Evolutionary conservation across 2,329 filamentous ascomycete genomes (phyloP).

Genomic region (Pseudogymnoascus sp.): DNA sequence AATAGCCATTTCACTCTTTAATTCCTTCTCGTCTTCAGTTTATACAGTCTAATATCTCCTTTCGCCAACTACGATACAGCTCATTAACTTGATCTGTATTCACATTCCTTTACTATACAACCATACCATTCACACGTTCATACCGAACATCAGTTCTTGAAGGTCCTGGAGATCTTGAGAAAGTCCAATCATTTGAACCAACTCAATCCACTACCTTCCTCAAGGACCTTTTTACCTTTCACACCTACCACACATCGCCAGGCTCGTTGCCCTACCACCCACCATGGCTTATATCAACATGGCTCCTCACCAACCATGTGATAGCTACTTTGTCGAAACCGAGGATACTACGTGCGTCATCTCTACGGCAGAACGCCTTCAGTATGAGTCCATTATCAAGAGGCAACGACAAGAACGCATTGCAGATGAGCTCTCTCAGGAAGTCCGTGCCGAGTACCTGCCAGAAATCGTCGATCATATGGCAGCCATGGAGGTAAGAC

Average conservation of each 20-base stretch:
- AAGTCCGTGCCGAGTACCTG: conserved; percentile 83
- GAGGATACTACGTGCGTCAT: conserved; percentile 39
- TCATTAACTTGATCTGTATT: conserved; percentile 22
- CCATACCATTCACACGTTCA: conserved; percentile 20
- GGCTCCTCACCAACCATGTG: conserved; percentile 49
- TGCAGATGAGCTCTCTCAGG: conserved; percentile 78
- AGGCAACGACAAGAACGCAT: conserved; percentile 82
- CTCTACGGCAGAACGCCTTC: conserved; percentile 44
- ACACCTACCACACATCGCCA: conserved; percentile 1
- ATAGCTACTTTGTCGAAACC: conserved; percentile 62
- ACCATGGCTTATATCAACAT: conserved; percentile 24
- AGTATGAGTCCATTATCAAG: conserved; percentile 71
- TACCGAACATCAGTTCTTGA: conserved; percentile 27
- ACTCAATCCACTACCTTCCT: conserved; percentile 9
- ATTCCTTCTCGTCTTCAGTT: conserved; percentile 22
- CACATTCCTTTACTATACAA: conserved; percentile 26
- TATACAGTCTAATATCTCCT: conserved; percentile 30
- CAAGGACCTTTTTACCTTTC: conserved; percentile 14
- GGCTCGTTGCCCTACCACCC: conserved; percentile 15
- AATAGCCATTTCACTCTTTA: conserved; percentile 30
- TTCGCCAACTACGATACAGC: conserved; percentile 24
- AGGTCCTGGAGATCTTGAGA: conserved; percentile 33
- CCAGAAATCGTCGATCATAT: conserved; percentile 93
- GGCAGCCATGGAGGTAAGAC: conserved; percentile 76
- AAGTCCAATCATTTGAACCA: conserved; percentile 26